Conservation (phyloP, 306 rosid species). For the Cucumis melo region DNA sequence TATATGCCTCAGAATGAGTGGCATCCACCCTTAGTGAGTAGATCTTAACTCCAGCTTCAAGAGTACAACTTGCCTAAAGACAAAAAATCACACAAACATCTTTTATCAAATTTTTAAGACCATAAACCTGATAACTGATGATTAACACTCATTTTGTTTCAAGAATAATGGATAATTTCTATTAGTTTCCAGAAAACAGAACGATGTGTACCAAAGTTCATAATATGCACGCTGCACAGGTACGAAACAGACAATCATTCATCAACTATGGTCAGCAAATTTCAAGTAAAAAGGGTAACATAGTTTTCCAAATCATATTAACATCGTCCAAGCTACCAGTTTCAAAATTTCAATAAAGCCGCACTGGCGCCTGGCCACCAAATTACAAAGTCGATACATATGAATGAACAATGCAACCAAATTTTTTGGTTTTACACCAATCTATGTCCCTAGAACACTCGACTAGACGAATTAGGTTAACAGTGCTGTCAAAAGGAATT, state of each 20-base stretch:
- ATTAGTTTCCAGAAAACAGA: background rate
- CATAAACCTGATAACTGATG: background rate
- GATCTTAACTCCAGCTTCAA: slow-evolving; percentile 94
- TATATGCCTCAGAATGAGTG: slow-evolving; percentile 89
- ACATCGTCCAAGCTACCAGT: background rate
- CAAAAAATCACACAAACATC: background rate
- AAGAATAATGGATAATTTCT: background rate
- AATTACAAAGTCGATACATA: background rate
- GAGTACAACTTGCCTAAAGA: slow-evolving; percentile 85
- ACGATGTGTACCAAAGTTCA: background rate
- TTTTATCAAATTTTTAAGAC: background rate
- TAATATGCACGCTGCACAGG: background rate
- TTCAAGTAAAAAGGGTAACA: background rate
- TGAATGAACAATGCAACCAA: background rate
- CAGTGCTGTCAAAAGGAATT: background rate
- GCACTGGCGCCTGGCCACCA: background rate
- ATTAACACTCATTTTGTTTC: background rate
- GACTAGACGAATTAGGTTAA: background rate
- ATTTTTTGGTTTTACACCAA: background rate
- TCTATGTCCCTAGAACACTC: background rate
- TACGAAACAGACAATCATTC: background rate
- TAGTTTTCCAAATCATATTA: background rate
- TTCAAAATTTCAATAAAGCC: background rate
- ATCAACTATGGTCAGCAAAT: background rate
- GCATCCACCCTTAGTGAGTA: slow-evolving; percentile 89